Base-by-base conservation (phyloP, 257 asterid genomes). In the Galeopsis tetrahit region DNA sequence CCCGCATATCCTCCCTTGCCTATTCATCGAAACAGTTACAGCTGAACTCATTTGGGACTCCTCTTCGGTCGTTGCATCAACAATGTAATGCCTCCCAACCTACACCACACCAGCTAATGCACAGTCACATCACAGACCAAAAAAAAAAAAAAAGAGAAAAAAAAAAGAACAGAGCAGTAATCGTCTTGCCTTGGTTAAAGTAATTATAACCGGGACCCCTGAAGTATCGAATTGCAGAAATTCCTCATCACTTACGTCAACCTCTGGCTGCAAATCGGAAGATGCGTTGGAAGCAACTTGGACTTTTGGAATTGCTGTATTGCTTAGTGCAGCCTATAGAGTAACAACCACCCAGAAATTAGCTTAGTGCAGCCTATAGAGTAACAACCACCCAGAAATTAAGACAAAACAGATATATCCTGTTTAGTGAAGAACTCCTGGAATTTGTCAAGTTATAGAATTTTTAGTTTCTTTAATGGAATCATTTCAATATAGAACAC, bases 31-130 rank as follows among this genome's bases (percentile, higher is more conserved):
- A 71, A 91, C 80, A 6, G 97, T 89, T 39, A 93, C 71, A 44
- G 98, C 97, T 0, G 96, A 93, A 73, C 94, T 91, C 97, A 93
- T 93, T 68, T 89, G 92, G 66, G 98, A 87, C 76, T 93, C 98
- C 85, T 93, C 98, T 83, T 90, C 97, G 17, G 84, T 79, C 44
- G 96, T 93, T 53, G 96, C 98, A 74, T 93, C 98, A 2, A 83
- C 97, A 17, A 89, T 86, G 56, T 86, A 89, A 79, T 89, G 92
- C 84, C 81, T 83, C 66, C 94, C 98, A 21, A 90, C 93, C 98
- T 88, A 73, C 81, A 46, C 31, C 35, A 73, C 81, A 46, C 31
- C 39, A 65, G n/a, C 13, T 61, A 33, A n/a, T 53, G 49, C 75
- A 28, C 34, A 3, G 46, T 28, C 15, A 13, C 32, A 21, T 51